Evolutionary conservation across 108 stramenopile species (phyloP).

Genomic region (Nitzschia sp.): DNA sequence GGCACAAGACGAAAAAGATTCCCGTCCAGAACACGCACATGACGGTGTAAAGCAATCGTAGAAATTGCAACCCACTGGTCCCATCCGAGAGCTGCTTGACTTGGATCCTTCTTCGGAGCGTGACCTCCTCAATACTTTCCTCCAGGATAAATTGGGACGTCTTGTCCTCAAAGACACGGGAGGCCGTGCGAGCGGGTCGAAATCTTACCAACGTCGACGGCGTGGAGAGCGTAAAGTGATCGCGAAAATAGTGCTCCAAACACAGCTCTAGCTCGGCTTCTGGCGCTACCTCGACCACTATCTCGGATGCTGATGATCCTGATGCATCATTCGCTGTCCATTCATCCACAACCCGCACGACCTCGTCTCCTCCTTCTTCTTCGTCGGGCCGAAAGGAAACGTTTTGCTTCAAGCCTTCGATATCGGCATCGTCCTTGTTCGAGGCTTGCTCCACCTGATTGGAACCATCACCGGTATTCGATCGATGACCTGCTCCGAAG

Average conservation of each 20-base stretch:
- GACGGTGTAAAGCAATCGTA: conserved; percentile 49
- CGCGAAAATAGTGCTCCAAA: conserved; percentile 9
- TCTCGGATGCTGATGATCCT: no score
- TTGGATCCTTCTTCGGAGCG: conserved; percentile 20
- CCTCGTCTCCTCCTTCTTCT: no score
- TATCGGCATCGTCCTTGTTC: no score
- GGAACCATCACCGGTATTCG: no score
- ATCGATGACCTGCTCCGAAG: no score
- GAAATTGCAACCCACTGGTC: conserved; percentile 32
- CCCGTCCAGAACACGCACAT: conserved; percentile 59
- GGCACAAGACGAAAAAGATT: conserved; percentile 66
- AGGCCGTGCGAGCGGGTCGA: conserved; percentile 19
- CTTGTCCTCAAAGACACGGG: conserved; percentile 39
- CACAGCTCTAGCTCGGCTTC: no score
- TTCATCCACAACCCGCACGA: no score
- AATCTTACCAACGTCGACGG: conserved; percentile 50
- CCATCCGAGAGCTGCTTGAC: conserved; percentile 47
- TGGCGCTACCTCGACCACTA: no score
- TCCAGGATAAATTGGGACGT: conserved; percentile 53
- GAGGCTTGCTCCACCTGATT: no score
- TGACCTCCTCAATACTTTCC: conserved; percentile 26
- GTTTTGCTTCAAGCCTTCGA: no score
- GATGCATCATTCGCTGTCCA: no score
- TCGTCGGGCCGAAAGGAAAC: no score
- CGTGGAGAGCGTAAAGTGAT: conserved; percentile 54